These are phyloP conservation scores for Verticillium nonalfalfae DNA, from an alignment of 2,329 filamentous ascomycete genomes.

Conservation along the genomic window DNA sequence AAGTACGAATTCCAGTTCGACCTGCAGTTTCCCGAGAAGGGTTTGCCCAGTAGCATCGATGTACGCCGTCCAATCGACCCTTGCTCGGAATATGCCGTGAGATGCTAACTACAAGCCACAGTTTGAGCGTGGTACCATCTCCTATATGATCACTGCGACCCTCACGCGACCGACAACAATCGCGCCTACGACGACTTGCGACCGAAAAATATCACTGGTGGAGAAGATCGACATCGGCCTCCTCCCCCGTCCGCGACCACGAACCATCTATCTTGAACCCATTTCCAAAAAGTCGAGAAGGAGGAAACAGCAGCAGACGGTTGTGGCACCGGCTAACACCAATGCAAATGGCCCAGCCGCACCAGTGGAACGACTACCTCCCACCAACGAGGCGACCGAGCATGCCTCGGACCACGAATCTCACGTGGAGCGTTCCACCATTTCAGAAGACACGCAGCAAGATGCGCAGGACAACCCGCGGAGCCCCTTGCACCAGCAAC, in stretches of 20 bases:
- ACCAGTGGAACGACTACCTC: slow-evolving; percentile 34
- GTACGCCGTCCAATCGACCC: slow-evolving; percentile 37
- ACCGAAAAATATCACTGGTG: slow-evolving; percentile 71
- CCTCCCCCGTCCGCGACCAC: slow-evolving; percentile 66
- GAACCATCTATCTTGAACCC: slow-evolving; percentile 81
- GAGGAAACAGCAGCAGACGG: slow-evolving; percentile 26
- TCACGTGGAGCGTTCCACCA: slow-evolving; percentile 30
- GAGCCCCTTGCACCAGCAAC: slow-evolving; percentile 39
- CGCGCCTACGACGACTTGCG: slow-evolving; percentile 70
- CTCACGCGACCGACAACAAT: slow-evolving; percentile 86
- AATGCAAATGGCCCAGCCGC: slow-evolving; percentile 30
- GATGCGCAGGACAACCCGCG: slow-evolving; percentile 27
- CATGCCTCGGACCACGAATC: slow-evolving; percentile 24
- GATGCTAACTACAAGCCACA: slow-evolving; percentile 28
- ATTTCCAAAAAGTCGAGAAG: slow-evolving; percentile 65
- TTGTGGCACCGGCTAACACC: neutral
- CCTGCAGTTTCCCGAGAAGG: slow-evolving; percentile 60
- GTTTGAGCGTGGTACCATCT: slow-evolving; percentile 93
- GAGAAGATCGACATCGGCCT: slow-evolving; percentile 81
- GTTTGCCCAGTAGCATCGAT: slow-evolving; percentile 87
- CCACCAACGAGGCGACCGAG: slow-evolving; percentile 34
- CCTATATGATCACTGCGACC: slow-evolving; percentile 85
- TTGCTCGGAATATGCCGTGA: neutral
- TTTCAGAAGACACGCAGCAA: slow-evolving; percentile 31
- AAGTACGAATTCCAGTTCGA: slow-evolving; percentile 77